Base-by-base conservation (phyloP, 208 protist genomes). In the Leishmania lainsoni region DNA sequence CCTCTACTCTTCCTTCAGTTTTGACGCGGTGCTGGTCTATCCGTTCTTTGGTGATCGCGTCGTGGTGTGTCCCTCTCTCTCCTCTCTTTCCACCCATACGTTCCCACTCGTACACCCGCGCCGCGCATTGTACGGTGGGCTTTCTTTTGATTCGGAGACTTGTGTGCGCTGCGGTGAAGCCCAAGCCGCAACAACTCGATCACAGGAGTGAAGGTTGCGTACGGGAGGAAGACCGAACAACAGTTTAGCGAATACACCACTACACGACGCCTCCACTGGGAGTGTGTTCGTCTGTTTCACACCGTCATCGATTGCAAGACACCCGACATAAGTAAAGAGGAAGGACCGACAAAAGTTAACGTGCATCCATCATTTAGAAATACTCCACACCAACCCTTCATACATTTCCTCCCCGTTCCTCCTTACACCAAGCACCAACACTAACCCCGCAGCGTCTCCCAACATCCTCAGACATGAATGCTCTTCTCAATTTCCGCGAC, bases 401-500 rank as follows among this genome's bases (percentile, higher is more conserved):
- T 6, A 63, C 6, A 26, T 56, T 39, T 66, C 35, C 61, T 66
- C 42, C 42, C 42, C 42, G 42, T 6, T 39, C 12, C 12, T 39
- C 35, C 61, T 14, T 39, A 6, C 58, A 14, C 58, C 2, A 63
- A 32, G 61, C 29, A 29, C 12, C 61, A 66, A 20, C 61, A 39
- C 5, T 26, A 72, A 26, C 39, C 35, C 16, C 39, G 9, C 39
- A 32, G 68, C 68, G 5, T 49, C 51, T 0, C 42, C 9, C 35
- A 26, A 29, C 17, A 49, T 39, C 5, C 6, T 0, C 68, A 42
- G 22, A 20, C 5, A 75, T 75, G 71, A 75, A 29, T 75, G 6
- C n/a, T 32, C 39, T 70, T 29, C 75, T 86, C 20, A 75, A 76
- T 1, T 81, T 81, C 42, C 76, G 81, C n/a, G 81, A 85, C 1